Evolutionary conservation across 176 grass and related monocot genomes (phyloP), one percentile per base, ranked within the genome.

Genomic region (Echinochloa phyllopogon): DNA sequence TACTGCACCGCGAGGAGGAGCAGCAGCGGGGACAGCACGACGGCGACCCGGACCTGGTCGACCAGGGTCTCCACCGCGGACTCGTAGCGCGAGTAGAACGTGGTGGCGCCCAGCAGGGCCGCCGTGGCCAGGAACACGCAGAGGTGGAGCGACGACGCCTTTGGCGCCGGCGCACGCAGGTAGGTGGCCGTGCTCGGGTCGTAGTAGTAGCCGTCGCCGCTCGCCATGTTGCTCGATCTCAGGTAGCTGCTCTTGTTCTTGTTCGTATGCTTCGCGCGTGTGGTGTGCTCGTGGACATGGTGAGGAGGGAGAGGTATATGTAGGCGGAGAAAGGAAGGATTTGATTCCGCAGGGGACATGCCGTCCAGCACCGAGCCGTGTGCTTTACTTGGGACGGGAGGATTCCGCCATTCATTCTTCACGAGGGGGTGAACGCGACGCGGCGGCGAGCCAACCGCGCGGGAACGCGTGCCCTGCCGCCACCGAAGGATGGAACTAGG

Each of bases 1-100:
- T 92, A 91, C 82, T 98, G 93, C 37, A 88, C 91, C 0, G 86
- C 90, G 51, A 98, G 63, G 24, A 95, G 96, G 55, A 98, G 80
- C 78, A 97, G 11, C 65, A 97, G 88, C 42, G 92, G 94, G n/a
- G 92, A 97, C 29, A 97, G 78, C 21, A 92, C 91, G 83, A 97
- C 15, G 44, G 86, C 69, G 37, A 97, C 3, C 53, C 86, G 67
- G 59, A 88, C 25, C 83, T 97, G 94, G 51, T 87, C 88, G 23
- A 90, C 23, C 25, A 97, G 52, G 42, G 76, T 85, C 82, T 94
- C 89, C 85, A 94, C 4, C 43, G 82, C 87, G 50, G 94, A 92
- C 76, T 92, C 92, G 65, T 72, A 97, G 52, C 86, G 87, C 88
- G 93, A 88, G 90, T 92, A 94, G 83, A 89, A 69, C 4, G 92